These are phyloP conservation scores for Ceratopteris richardii DNA, from an alignment of 75 land plant genomes.

Conservation along the genomic window DNA sequence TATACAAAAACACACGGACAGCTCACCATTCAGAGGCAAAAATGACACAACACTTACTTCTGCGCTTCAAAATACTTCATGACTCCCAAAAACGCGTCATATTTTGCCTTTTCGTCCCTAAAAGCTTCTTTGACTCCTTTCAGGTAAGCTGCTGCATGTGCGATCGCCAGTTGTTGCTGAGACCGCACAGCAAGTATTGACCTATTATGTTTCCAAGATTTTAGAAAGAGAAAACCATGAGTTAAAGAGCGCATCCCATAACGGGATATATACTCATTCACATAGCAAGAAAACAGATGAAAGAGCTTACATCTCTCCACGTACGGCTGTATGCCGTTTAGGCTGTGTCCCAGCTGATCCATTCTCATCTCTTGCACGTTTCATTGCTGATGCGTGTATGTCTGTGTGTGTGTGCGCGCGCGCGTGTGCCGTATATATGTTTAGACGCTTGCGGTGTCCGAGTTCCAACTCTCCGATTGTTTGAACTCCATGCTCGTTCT, in stretches of 20 bases:
- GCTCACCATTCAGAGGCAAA: too few relatives aligned
- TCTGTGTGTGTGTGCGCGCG: too few relatives aligned
- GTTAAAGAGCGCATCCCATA: neutral
- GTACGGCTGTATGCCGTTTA: neutral
- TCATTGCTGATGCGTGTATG: too few relatives aligned
- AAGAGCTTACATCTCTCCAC: neutral
- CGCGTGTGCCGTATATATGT: too few relatives aligned
- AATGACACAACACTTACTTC: too few relatives aligned
- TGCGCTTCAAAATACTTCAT: constrained; percentile 97
- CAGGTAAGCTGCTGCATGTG: constrained; percentile 76
- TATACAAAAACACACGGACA: too few relatives aligned
- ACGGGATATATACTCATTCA: neutral
- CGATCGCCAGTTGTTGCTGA: constrained; percentile 60
- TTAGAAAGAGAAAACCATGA: too few relatives aligned
- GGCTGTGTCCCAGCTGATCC: neutral
- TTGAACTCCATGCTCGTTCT: too few relatives aligned
- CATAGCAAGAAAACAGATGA: neutral
- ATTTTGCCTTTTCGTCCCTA: constrained; percentile 72
- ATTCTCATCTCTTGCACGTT: constrained; percentile 6
- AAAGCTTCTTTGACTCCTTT: constrained; percentile 86
- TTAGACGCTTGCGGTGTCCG: too few relatives aligned
- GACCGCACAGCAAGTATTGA: too few relatives aligned
- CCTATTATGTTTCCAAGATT: too few relatives aligned
- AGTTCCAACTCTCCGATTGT: too few relatives aligned
- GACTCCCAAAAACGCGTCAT: constrained; percentile 77